Evolutionary conservation across 2,329 filamentous ascomycete genomes (phyloP).

Genomic region (Botryotinia narcissicola): DNA sequence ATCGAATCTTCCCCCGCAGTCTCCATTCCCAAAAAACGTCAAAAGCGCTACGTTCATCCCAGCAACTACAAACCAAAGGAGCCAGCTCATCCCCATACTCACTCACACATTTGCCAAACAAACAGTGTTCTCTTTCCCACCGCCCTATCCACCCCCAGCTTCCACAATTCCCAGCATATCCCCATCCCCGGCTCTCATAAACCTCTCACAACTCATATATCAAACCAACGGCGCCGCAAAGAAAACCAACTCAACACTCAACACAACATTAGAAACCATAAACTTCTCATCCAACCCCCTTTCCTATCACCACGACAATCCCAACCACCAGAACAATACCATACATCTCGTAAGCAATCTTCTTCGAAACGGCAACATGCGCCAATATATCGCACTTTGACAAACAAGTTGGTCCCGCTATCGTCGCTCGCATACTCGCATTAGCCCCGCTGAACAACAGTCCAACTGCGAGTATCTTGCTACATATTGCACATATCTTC

Average conservation of each 20-base stretch:
- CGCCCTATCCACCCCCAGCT: slow-evolving; percentile 5
- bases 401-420: slow-evolving; percentile 84
- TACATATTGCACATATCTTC: background rate
- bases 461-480: slow-evolving; percentile 68
- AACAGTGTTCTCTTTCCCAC: slow-evolving; percentile 30
- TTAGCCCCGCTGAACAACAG: slow-evolving; percentile 75
- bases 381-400: slow-evolving; percentile 77
- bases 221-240: slow-evolving; percentile 76
- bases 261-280: slow-evolving; percentile 70
- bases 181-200: slow-evolving; percentile 57
- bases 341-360: slow-evolving; percentile 73
- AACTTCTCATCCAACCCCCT: slow-evolving; percentile 64
- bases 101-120: slow-evolving; percentile 69
- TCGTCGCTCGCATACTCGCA: slow-evolving; percentile 82
- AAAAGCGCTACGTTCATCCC: slow-evolving; percentile 73
- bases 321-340: slow-evolving; percentile 79
- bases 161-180: background rate
- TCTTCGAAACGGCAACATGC: slow-evolving; percentile 70
- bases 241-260: slow-evolving; percentile 79
- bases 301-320: slow-evolving; percentile 73
- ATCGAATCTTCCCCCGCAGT: slow-evolving; percentile 19
- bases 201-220: slow-evolving; percentile 73
- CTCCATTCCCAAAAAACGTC: slow-evolving; percentile 54
- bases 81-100: slow-evolving; percentile 51
- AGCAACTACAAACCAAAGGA: slow-evolving; percentile 71